Base-by-base conservation (phyloP, 768 basidiomycete genomes). In the Serendipita sp. region DNA sequence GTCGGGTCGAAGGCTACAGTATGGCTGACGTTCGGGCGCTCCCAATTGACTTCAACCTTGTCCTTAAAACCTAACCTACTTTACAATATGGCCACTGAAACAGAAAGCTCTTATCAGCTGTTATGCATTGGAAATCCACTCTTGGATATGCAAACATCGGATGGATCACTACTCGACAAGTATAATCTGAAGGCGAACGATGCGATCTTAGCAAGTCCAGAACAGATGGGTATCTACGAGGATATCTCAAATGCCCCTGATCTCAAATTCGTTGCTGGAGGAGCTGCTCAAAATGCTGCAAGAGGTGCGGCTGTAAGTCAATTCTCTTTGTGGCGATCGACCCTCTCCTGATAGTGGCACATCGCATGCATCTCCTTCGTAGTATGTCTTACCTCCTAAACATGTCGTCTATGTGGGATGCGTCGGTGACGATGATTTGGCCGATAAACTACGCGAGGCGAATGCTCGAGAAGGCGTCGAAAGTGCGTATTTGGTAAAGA, bases 71-170 rank as follows among this genome's bases (percentile, higher is more conserved):
- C 38, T 13, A 41, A 41, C 38, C 7, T 41, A 41, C 38, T 5
- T 60, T 48, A 63, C 69, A 46, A 41, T 66, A 68, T 71, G 69
- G 62, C 76, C 70, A 60, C 56, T 32, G 56, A 30, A 24, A 53
- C 32, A 32, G 34, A 30, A n/a, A 28, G 24, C 35, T 60, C 79
- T 28, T 86, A 83, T 77, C 73, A 79, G 48, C 76, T 97, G 53
- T 92, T 97, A 77, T 90, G 86, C 78, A 77, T 98, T 77, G 95
- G 95, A 47, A 97, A 97, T 76, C 95, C 95, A 70, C 80, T 98
- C 72, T 86, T 98, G 62, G 94, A 99, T 74, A 88, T 99, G 78
- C 93, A 95, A 76, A 92, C 95, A 71, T 83, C 77, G 67, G 80
- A 90, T 67, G 92, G 89, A 60, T 79, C 79, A 37, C 81, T 97